Evolutionary conservation across 1,284 basidiomycete species (phyloP).

Genomic region (Apiotrichum mycotoxinovorans): DNA sequence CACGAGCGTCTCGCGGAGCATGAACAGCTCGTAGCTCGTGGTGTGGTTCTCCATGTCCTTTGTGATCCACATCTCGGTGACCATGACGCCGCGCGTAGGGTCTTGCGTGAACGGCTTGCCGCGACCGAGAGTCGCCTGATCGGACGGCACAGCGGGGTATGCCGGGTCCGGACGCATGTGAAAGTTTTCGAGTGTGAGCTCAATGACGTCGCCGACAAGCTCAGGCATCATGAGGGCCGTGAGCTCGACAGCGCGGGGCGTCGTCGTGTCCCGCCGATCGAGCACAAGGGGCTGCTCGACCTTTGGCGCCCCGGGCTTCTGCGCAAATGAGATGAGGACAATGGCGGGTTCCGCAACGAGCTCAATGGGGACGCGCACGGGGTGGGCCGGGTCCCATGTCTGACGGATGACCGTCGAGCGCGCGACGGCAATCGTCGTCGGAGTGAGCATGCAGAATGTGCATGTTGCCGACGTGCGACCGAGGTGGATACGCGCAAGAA

Average conservation of each 20-base stretch:
- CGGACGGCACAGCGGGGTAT: constrained; percentile 26
- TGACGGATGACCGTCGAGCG: neutral
- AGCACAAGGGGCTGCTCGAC: constrained; percentile 28
- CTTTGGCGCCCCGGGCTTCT: constrained; percentile 17
- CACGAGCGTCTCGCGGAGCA: constrained; percentile 53
- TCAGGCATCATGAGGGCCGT: constrained; percentile 34
- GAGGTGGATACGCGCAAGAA: constrained; percentile 24
- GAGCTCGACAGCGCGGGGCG: constrained; percentile 31
- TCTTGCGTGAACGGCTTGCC: constrained; percentile 45
- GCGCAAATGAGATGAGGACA: constrained; percentile 37
- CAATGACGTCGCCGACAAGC: constrained; percentile 22
- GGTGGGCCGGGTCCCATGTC: neutral
- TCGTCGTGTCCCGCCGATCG: constrained; percentile 34
- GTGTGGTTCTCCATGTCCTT: constrained; percentile 10
- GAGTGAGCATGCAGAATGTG: constrained; percentile 15
- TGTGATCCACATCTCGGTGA: constrained; percentile 37
- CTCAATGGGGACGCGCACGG: neutral
- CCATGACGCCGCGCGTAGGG: constrained; percentile 40
- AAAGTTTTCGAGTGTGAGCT: constrained; percentile 22
- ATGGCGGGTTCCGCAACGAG: constrained; percentile 26
- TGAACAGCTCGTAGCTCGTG: constrained; percentile 51
- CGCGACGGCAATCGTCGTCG: constrained; percentile 14
- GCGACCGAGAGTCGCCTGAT: constrained; percentile 20
- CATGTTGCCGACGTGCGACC: constrained; percentile 7
- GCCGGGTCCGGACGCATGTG: constrained; percentile 48